Base-by-base conservation (phyloP, 1,284 basidiomycete genomes). In the Fomitopsis palustris region DNA sequence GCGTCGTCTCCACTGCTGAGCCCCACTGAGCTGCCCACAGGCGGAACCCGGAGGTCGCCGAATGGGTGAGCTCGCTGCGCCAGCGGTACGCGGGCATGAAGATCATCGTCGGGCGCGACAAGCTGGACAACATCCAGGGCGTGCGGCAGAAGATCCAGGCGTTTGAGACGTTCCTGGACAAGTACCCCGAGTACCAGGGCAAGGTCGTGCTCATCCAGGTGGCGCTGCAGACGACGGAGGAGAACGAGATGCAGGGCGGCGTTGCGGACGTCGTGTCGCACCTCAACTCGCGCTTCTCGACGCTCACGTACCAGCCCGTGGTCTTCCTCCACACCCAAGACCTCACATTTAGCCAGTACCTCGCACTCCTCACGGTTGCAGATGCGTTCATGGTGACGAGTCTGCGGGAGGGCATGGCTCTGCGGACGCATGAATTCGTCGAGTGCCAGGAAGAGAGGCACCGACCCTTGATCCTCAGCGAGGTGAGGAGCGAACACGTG, bases 281-380 rank as follows among this genome's bases (percentile, higher is more conserved):
- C 53, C 87, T 95, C 76, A 95, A 94, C 72, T 87, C 89, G 19
- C 81, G 85, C 14, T 94, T 90, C 77, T 90, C 88, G 19, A 88
- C 87, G 1, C 77, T 95, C 60, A 93, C 92, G 0, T 95, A 94
- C 70, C 91, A 93, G 70, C 93, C 93, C 4, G 84, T 95, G 54
- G 89, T 95, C 19, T 94, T 95, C 75, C 72, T 95, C 54, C 93
- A 94, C 69, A 93, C 90, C 0, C 88, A 92, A 66, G 93, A 95
- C 67, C 78, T 95, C 61, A 94, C 90, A 3, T 95, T 95, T 71
- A 85, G 81, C 63, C 92, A 95, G 69, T 95, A 95, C 70, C 79
- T 95, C 16, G 93, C 90, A 9, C 76, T 95, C 37, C 77, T 95
- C 51, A 92, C 82, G 3, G 87, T 91, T 5, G 93, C 90, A 1